Percentiles rank a stretch among this genome's conserved stretches.
These are phyloP conservation scores for Beverwykella pulmonaria DNA, from an alignment of 495 filamentous ascomycete genomes.

Conservation along the genomic window DNA sequence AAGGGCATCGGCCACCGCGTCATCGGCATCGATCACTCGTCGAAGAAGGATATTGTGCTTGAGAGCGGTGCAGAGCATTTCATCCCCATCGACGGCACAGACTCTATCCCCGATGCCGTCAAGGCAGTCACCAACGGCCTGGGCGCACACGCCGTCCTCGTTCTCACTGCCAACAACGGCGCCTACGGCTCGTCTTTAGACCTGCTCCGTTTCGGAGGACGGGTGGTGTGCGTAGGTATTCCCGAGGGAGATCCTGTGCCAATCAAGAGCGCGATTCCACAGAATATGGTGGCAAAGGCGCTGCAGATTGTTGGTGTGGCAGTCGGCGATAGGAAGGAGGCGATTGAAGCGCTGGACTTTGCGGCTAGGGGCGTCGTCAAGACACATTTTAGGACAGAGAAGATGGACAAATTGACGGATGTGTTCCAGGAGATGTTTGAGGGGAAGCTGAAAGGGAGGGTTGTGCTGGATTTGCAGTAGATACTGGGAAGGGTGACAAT, in stretches of 20 bases:
- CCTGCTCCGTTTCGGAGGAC: conserved; percentile 66
- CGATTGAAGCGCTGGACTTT: conserved; percentile 68
- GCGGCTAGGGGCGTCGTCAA: conserved; percentile 47
- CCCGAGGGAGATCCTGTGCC: conserved; percentile 63
- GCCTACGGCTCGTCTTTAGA: conserved; percentile 64
- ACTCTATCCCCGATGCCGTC: conserved; percentile 54
- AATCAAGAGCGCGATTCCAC: conserved; percentile 60
- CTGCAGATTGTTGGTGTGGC: conserved; percentile 62
- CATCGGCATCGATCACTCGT: conserved; percentile 68
- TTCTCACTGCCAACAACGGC: conserved; percentile 65
- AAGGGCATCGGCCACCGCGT: conserved; percentile 67
- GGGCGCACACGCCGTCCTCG: conserved; percentile 65
- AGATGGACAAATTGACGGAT: conserved; percentile 37
- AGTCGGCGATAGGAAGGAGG: conserved; percentile 67
- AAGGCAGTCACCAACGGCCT: conserved; percentile 62
- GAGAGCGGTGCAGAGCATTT: conserved; percentile 69
- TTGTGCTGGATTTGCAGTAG: conserved; percentile 45
- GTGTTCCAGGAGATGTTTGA: conserved; percentile 41
- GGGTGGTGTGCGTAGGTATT: conserved; percentile 67
- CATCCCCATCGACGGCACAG: conserved; percentile 62
- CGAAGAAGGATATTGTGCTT: conserved; percentile 62
- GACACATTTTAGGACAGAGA: conserved; percentile 35
- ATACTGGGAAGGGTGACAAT: neutral
- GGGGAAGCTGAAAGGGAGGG: conserved; percentile 44
- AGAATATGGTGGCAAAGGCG: conserved; percentile 55